A percentile compares a stretch with the other conserved stretches of the same genome.
phyloP scores from a whole-genome alignment of 306 rosid genomes.

The Vigna unguiculata region DNA sequence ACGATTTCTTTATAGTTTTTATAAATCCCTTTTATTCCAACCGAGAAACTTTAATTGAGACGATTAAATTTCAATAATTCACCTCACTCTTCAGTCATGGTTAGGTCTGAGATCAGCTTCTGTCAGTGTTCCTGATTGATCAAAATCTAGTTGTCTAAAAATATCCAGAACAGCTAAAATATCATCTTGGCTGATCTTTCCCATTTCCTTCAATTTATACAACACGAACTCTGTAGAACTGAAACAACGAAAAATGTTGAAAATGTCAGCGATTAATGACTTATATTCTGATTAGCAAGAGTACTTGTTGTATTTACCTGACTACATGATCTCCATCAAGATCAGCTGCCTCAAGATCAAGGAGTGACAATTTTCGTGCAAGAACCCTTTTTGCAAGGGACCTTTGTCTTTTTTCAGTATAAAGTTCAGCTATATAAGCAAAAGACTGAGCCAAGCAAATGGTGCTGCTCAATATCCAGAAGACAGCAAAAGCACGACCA shows the following conservation, averaged over 20 bases:
- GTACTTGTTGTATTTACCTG: slow-evolving; percentile 48
- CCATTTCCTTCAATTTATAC: slow-evolving; percentile 91
- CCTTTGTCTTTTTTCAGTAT: slow-evolving; percentile 73
- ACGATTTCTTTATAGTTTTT: too few relatives aligned
- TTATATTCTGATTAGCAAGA: neutral
- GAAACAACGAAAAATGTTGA: slow-evolving; percentile 18
- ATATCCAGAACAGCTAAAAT: slow-evolving; percentile 63
- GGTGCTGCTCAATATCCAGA: slow-evolving; percentile 87
- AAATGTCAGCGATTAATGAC: neutral
- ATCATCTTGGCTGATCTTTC: slow-evolving; percentile 71
- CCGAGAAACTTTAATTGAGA: too few relatives aligned
- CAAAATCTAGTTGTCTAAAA: slow-evolving; percentile 66
- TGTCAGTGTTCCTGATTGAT: slow-evolving; percentile 80
- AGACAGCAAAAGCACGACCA: slow-evolving; percentile 77
- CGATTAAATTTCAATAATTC: too few relatives aligned
- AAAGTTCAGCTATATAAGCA: slow-evolving; percentile 75
- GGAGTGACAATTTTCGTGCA: slow-evolving; percentile 53
- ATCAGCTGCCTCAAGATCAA: slow-evolving; percentile 87
- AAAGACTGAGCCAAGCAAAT: slow-evolving; percentile 78
- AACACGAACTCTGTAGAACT: slow-evolving; percentile 77
- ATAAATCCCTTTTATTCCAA: too few relatives aligned
- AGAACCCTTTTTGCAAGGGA: slow-evolving; percentile 64
- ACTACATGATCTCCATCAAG: slow-evolving; percentile 79
- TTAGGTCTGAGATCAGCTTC: slow-evolving; percentile 56
- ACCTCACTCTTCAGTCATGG: too few relatives aligned